Conservation (phyloP, 371 early-diverging fungal genomes). For the Apophysomyces variabilis region DNA sequence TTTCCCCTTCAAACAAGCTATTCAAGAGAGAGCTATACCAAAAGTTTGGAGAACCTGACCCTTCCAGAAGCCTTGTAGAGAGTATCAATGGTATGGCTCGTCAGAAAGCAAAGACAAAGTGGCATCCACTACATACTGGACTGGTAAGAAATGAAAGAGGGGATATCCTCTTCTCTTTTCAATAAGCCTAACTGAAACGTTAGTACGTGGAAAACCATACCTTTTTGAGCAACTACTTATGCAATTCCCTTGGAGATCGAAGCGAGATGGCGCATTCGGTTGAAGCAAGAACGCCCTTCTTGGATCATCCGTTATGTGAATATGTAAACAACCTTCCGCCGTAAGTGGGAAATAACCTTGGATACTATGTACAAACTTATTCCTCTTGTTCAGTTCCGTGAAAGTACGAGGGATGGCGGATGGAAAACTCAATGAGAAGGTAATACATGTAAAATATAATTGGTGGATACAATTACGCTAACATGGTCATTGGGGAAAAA, state of each 20-base stretch:
- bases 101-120: constrained; percentile 21
- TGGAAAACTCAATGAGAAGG: constrained; percentile 1
- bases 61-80: not conserved
- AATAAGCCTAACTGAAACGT: not conserved
- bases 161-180: not conserved
- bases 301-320: constrained; percentile 29
- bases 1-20: not conserved
- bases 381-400: not conserved
- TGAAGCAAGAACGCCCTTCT: constrained; percentile 33
- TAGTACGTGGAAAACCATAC: constrained; percentile 29
- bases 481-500: not conserved
- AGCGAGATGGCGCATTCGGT: constrained; percentile 36
- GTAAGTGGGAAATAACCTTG: not conserved
- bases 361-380: not conserved
- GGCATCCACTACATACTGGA: constrained; percentile 32
- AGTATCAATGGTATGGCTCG: constrained; percentile 16
- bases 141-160: constrained; percentile 9
- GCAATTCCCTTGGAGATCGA: constrained; percentile 31
- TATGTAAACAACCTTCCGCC: constrained; percentile 31
- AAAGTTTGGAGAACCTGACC: constrained; percentile 16
- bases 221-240: constrained; percentile 24
- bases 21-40: not conserved
- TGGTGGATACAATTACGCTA: no score
- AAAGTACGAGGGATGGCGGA: not conserved
- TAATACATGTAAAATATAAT: not conserved